A percentile compares a stretch with the other conserved stretches of the same genome.
Conservation (phyloP, 345 rosid genomes). For the Rhodamnia rubescens region DNA sequence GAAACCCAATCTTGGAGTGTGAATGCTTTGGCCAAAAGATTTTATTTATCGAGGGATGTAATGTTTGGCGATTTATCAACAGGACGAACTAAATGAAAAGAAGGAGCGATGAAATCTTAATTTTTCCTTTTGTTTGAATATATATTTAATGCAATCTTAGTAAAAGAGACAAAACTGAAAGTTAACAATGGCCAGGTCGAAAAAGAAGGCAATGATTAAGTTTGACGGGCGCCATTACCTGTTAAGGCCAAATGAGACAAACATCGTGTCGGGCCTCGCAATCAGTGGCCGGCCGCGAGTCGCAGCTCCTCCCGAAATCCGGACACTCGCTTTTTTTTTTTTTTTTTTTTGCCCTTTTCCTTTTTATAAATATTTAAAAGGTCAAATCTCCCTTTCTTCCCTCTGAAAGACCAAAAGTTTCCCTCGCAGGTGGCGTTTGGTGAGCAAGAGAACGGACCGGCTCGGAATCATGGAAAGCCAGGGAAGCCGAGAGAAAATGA, state of each 20-base stretch:
- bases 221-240: not conserved
- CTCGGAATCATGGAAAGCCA: not conserved
- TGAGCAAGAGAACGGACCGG: not conserved
- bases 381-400: not conserved
- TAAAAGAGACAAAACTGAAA: not conserved
- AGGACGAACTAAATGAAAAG: no score
- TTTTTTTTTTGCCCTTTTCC: not conserved
- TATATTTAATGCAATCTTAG: no score
- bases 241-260: not conserved
- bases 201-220: not conserved
- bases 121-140: no score
- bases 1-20: not conserved
- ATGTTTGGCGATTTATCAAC: not conserved
- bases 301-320: not conserved
- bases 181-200: not conserved
- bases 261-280: not conserved
- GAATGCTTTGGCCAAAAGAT: not conserved
- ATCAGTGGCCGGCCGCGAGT: not conserved
- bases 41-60: not conserved
- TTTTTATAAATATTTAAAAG: not conserved
- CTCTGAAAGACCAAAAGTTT: not conserved
- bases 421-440: constrained; percentile 28
- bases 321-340: not conserved
- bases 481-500: constrained; percentile 16
- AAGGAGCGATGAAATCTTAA: no score